Conservation (phyloP, 306 rosid genomes). For the Trifolium dubium region DNA sequence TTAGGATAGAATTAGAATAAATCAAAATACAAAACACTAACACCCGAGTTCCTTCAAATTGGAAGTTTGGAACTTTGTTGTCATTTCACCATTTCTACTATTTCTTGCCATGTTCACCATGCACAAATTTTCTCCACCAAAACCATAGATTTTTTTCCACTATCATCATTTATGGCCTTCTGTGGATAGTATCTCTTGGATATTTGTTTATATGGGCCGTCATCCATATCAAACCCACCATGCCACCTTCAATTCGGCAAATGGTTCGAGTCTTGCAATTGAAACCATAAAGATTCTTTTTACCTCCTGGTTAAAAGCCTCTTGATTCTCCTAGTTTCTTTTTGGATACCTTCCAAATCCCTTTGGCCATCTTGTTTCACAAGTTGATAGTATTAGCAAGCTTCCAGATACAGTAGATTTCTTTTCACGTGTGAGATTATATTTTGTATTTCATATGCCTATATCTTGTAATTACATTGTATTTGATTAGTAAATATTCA, state of each 20-base stretch:
- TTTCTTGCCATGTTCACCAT: neutral
- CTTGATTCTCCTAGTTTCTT: neutral
- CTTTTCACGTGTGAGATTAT: slow-evolving; percentile 31
- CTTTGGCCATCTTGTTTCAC: neutral
- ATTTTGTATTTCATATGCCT: slow-evolving; percentile 30
- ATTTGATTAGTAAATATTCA: slow-evolving; percentile 43
- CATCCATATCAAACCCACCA: slow-evolving; percentile 10
- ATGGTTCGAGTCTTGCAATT: neutral
- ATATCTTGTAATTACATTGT: slow-evolving; percentile 28
- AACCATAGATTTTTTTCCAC: neutral
- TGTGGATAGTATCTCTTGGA: neutral
- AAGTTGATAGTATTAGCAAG: neutral
- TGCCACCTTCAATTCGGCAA: neutral
- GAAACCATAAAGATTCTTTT: neutral
- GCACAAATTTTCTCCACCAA: neutral
- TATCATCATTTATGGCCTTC: neutral
- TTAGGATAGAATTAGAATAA: neutral
- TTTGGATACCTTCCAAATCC: slow-evolving; percentile 4
- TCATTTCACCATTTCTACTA: neutral
- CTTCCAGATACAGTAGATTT: slow-evolving; percentile 4
- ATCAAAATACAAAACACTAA: too few relatives aligned
- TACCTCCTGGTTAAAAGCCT: neutral
- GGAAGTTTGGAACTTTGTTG: neutral
- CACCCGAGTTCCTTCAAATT: neutral
- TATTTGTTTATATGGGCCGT: neutral